These are phyloP conservation scores for Yueomyces sinensis DNA, from an alignment of 805 yeast species.

Conservation along the genomic window DNA sequence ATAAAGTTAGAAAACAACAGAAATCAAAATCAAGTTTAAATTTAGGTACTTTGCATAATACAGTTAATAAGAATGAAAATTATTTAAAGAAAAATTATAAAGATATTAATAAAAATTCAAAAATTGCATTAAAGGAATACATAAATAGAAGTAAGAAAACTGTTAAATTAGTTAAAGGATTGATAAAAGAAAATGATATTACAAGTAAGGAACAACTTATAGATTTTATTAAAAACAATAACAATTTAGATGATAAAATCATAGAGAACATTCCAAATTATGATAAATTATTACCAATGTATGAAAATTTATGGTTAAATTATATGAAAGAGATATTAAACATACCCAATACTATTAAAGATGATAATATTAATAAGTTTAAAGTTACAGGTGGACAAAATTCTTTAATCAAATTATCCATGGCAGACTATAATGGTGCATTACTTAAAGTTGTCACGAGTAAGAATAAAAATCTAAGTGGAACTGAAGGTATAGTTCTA, in stretches of 20 bases:
- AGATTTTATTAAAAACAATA: constrained; percentile 11
- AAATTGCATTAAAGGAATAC: constrained; percentile 18
- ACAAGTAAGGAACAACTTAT: constrained; percentile 10
- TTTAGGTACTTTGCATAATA: constrained; percentile 2
- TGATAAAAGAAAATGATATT: constrained; percentile 10
- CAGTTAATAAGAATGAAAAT: background rate
- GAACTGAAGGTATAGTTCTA: constrained; percentile 59
- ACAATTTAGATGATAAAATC: constrained; percentile 3
- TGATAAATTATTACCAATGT: constrained; percentile 40
- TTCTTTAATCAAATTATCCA: constrained; percentile 44
- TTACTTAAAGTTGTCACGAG: constrained; percentile 42
- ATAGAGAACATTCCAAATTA: constrained; percentile 22
- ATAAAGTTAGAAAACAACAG: constrained; percentile 10
- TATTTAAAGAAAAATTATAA: constrained; percentile 14
- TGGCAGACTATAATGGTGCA: constrained; percentile 80
- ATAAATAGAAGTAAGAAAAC: constrained; percentile 12
- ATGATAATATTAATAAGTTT: constrained; percentile 8
- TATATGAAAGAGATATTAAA: constrained; percentile 49
- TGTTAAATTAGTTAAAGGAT: constrained; percentile 16
- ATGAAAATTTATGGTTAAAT: constrained; percentile 52
- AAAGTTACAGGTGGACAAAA: constrained; percentile 7
- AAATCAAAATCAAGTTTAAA: constrained; percentile 8
- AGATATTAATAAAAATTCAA: constrained; percentile 20
- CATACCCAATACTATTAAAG: constrained; percentile 13
- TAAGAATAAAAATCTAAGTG: constrained; percentile 43